Percentiles rank a stretch among this genome's conserved stretches.
Evolutionary conservation across 768 basidiomycete genomes (phyloP).

Genomic region (Cytidiella melzeri): DNA sequence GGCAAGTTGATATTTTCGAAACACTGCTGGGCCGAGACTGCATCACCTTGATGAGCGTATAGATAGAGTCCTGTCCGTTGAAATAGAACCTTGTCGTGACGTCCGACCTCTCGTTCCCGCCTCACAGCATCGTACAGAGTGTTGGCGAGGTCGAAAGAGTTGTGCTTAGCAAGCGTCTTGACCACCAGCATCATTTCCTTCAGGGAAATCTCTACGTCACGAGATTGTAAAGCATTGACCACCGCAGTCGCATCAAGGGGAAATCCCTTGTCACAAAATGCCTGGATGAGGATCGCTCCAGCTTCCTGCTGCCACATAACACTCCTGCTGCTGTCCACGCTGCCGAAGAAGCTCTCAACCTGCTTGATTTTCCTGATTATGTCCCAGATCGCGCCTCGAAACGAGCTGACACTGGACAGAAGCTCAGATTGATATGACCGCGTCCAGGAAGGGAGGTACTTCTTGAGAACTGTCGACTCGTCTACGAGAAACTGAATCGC

Average conservation of each 20-base stretch:
- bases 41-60: slow-evolving; percentile 46
- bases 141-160: slow-evolving; percentile 38
- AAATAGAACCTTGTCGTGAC: slow-evolving; percentile 9
- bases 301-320: slow-evolving; percentile 24
- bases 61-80: slow-evolving; percentile 46
- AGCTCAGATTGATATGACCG: not conserved
- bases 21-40: slow-evolving; percentile 33
- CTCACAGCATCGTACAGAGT: slow-evolving; percentile 31
- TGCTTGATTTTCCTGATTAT: slow-evolving; percentile 28
- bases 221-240: slow-evolving; percentile 17
- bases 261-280: slow-evolving; percentile 27
- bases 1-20: slow-evolving; percentile 22
- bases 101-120: not conserved
- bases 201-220: not conserved
- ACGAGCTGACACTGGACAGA: slow-evolving; percentile 13
- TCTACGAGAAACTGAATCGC: slow-evolving; percentile 35
- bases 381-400: slow-evolving; percentile 24
- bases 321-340: slow-evolving; percentile 19
- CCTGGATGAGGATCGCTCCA: slow-evolving; percentile 37
- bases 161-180: slow-evolving; percentile 35
- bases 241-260: slow-evolving; percentile 35
- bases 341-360: slow-evolving; percentile 23
- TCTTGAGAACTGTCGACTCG: slow-evolving; percentile 31
- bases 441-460: slow-evolving; percentile 13
- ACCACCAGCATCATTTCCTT: slow-evolving; percentile 23